phyloP scores from a whole-genome alignment of 2,329 filamentous ascomycete genomes.

The Fusarium virguliforme region DNA sequence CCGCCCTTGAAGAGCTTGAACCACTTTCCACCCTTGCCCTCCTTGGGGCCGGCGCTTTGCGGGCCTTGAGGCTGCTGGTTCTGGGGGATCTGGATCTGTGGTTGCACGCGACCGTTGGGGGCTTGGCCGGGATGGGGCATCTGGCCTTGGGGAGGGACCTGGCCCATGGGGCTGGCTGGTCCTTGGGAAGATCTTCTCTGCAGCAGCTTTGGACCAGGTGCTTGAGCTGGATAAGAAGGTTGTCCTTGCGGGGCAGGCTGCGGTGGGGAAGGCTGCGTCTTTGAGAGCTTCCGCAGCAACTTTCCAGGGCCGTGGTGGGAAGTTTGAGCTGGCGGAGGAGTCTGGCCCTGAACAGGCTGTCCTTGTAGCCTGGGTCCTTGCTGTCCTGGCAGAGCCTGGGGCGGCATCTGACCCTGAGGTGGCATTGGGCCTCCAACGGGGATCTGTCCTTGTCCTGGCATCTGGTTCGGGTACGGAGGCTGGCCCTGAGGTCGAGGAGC shows the following conservation, averaged over 20 bases:
- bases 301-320: conserved; percentile 9
- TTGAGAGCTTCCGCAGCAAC: neutral
- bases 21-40: conserved; percentile 47
- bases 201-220: conserved; percentile 24
- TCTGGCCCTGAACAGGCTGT: conserved; percentile 24
- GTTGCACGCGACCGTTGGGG: conserved; percentile 32
- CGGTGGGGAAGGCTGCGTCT: conserved; percentile 20
- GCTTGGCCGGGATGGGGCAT: conserved; percentile 13
- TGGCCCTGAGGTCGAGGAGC: conserved; percentile 19
- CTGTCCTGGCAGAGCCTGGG: conserved; percentile 15
- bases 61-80: conserved; percentile 34
- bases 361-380: conserved; percentile 27
- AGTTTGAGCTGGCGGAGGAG: conserved; percentile 13
- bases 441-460: conserved; percentile 27
- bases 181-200: conserved; percentile 39
- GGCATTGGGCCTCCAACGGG: conserved; percentile 15
- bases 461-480: neutral
- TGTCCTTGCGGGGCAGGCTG: conserved; percentile 24
- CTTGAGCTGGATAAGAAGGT: conserved; percentile 6
- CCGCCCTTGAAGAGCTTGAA: conserved; percentile 50
- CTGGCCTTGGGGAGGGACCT: conserved; percentile 20
- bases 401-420: conserved; percentile 17
- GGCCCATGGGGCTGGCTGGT: conserved; percentile 27
- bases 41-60: conserved; percentile 43
- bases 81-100: conserved; percentile 42